These are phyloP conservation scores for Ophiosphaerella korrae DNA, from an alignment of 2,329 filamentous ascomycete species.

Conservation along the genomic window DNA sequence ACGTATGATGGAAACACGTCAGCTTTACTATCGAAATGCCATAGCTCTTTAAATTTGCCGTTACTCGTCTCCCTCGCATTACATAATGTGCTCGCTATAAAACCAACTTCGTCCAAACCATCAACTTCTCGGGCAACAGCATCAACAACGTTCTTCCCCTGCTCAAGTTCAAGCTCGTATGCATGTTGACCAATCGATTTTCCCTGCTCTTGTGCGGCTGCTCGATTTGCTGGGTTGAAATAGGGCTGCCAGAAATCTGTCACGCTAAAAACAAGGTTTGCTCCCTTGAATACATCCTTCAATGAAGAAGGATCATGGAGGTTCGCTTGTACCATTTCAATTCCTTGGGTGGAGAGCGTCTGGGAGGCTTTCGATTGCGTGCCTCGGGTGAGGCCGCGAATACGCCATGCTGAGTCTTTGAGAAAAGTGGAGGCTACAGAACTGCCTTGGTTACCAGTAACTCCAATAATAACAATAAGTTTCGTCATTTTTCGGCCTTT, in stretches of 20 bases:
- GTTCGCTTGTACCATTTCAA: constrained; percentile 43
- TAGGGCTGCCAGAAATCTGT: constrained; percentile 41
- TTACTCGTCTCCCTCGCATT: constrained; percentile 29
- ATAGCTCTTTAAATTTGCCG: constrained; percentile 25
- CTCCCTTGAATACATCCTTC: constrained; percentile 43
- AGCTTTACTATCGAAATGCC: constrained; percentile 39
- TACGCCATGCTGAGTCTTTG: constrained; percentile 55
- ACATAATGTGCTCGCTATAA: constrained; percentile 29
- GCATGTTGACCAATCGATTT: constrained; percentile 23
- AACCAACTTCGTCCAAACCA: constrained; percentile 24
- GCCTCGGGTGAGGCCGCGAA: constrained; percentile 56
- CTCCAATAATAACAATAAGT: constrained; percentile 33
- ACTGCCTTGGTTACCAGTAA: constrained; percentile 34
- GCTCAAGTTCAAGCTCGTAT: constrained; percentile 33
- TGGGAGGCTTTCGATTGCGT: constrained; percentile 11
- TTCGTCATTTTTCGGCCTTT: constrained; percentile 24
- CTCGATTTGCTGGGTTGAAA: constrained; percentile 17
- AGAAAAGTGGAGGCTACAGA: constrained; percentile 40
- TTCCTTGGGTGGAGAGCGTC: constrained; percentile 35
- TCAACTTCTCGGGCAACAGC: constrained; percentile 24
- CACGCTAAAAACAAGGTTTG: constrained; percentile 47
- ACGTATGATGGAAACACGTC: constrained; percentile 29
- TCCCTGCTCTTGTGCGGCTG: constrained; percentile 19
- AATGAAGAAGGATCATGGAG: constrained; percentile 28
- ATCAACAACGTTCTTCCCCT: constrained; percentile 36